Base-by-base conservation (phyloP, 345 rosid species). In the Theobroma cacao region DNA sequence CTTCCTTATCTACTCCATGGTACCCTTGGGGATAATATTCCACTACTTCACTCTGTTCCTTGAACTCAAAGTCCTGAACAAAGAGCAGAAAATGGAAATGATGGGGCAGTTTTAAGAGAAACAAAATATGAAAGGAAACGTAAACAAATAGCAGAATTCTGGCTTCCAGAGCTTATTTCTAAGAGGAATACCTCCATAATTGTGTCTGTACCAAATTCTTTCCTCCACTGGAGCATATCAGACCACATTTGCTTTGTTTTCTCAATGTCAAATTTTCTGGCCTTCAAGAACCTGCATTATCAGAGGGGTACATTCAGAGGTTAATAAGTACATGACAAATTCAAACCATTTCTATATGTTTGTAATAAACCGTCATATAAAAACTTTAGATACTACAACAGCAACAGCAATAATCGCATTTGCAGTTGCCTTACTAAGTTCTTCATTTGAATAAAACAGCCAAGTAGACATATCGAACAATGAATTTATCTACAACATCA, bases 241-340 rank as follows among this genome's bases (percentile, higher is more conserved):
- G 93, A 77, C 98, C 99, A 96, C 99, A 96, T 94, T 64, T 81
- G 97, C 85, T 95, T 95, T 63, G 98, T 78, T 85, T 92, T 95
- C 66, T 93, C 99, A 15, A 91, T 62, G 72, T 96, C 98, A 10
- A 91, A 94, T 77, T 94, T 96, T 82, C 99, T 94, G 13, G 99
- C 99, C 87, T 87, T 96, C 88, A 92, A 85, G 85, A 92, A 95
- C 74, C 98, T 92, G 82, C 43, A 79, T n/a, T 24, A 60, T 47
- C 61, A 41, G 74, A 22, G 24, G 34, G 9, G 8, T 50, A 67
- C n/a, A 41, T 62, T 79, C 61, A 81, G 26, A 48, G 79, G 50
- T 68, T 28, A 34, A 58, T 18, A 41, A 75, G 20, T 24, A 10
- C 14, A 48, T 31, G 38, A 26, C 40, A 26, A 28, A 28, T 52